Percentiles rank a stretch among this genome's conserved stretches.
Evolutionary conservation across 352 stramenopile species (phyloP).

Genomic region (Aphanomyces astaci): DNA sequence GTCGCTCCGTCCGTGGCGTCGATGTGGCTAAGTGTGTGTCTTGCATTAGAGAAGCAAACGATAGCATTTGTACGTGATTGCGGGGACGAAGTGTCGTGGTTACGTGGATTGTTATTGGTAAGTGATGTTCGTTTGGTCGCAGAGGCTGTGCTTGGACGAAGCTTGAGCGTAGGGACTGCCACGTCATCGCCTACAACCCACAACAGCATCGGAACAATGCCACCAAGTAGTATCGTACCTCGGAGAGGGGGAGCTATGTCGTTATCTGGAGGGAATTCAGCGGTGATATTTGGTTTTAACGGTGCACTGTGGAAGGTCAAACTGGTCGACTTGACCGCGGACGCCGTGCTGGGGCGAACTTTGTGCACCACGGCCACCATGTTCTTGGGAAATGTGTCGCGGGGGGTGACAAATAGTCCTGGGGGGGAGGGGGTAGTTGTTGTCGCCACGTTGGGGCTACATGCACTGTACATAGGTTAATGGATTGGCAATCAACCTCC

Average conservation of each 20-base stretch:
- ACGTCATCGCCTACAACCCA: background rate
- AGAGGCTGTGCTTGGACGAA: background rate
- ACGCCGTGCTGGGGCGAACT: slow-evolving; percentile 1
- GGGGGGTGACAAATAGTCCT: background rate
- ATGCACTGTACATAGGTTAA: background rate
- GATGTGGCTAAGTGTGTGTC: too few relatives aligned
- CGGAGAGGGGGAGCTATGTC: background rate
- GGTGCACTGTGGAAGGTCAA: background rate
- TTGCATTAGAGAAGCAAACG: too few relatives aligned
- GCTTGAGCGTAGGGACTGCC: background rate
- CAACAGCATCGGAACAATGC: background rate
- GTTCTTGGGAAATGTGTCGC: background rate
- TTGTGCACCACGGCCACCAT: background rate
- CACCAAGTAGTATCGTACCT: background rate
- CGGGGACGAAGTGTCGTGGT: background rate
- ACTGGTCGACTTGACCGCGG: background rate
- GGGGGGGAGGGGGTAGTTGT: background rate
- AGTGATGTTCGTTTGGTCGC: background rate
- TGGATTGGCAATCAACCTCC: background rate
- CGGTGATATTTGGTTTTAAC: background rate
- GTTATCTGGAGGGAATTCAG: too few relatives aligned
- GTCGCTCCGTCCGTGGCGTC: background rate
- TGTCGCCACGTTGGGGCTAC: background rate
- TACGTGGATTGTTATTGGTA: background rate
- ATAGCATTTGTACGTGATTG: too few relatives aligned